phyloP scores from a whole-genome alignment of 257 asterid species.

The Fraxinus excelsior region DNA sequence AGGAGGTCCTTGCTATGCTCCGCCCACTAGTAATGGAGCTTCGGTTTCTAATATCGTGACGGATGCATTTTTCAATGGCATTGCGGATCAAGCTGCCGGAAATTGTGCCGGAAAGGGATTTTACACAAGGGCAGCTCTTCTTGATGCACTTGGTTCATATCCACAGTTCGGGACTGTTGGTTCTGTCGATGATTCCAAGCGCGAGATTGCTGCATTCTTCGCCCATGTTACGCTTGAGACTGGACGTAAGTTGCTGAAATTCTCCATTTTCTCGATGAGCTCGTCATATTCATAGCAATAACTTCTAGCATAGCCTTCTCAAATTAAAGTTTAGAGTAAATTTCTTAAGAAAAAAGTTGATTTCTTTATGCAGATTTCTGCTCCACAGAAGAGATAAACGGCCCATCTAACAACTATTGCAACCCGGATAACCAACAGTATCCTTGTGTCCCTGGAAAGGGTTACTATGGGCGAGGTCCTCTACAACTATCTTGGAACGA shows the following conservation, averaged over 20 bases:
- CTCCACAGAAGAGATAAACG: constrained; percentile 26
- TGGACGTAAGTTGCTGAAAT: constrained; percentile 34
- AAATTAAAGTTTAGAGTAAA: too few species aligned
- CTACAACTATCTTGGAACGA: too few species aligned
- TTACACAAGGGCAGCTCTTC: constrained; percentile 43
- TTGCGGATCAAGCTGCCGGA: constrained; percentile 25
- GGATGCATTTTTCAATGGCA: constrained; percentile 41
- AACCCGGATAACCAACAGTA: constrained; percentile 1
- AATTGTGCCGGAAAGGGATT: constrained; percentile 47
- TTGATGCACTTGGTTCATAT: constrained; percentile 38
- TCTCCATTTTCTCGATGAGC: too few species aligned
- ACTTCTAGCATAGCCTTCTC: too few species aligned
- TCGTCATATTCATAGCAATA: too few species aligned
- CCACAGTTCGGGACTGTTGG: constrained; percentile 34
- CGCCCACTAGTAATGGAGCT: constrained; percentile 22
- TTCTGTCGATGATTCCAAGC: constrained; percentile 40
- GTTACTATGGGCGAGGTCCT: too few species aligned
- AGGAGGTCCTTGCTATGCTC: constrained; percentile 36
- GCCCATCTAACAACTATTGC: constrained; percentile 24
- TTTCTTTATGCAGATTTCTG: constrained; percentile 21
- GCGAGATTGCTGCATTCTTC: constrained; percentile 55
- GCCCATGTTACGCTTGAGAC: constrained; percentile 60
- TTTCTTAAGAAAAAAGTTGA: not conserved
- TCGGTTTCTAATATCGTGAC: constrained; percentile 38
- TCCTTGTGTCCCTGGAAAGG: too few species aligned